phyloP scores from a whole-genome alignment of 176 grass and related monocot genomes.

The Cymbopogon citratus region DNA sequence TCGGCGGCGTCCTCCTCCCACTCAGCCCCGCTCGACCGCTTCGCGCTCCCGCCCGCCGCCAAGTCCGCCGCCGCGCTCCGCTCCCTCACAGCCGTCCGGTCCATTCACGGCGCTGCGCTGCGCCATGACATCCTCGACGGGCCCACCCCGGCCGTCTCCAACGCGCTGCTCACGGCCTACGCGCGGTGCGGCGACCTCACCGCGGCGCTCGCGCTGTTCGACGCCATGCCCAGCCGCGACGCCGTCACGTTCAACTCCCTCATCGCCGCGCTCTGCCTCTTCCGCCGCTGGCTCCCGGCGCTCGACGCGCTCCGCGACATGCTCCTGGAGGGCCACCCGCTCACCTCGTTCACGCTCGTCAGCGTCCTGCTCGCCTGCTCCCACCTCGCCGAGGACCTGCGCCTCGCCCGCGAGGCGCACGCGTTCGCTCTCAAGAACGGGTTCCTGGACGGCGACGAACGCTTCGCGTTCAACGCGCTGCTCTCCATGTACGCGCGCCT shows the following conservation, averaged over 20 bases:
- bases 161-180: constrained; percentile 65
- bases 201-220: constrained; percentile 55
- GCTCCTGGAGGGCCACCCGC: constrained; percentile 33
- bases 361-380: constrained; percentile 74
- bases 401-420: constrained; percentile 66
- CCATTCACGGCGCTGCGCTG: constrained; percentile 43
- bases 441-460: constrained; percentile 29
- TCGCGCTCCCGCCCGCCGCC: constrained; percentile 56
- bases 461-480: constrained; percentile 68
- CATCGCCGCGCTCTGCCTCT: constrained; percentile 66
- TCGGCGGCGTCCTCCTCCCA: neutral
- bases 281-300: constrained; percentile 43
- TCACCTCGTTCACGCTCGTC: constrained; percentile 82
- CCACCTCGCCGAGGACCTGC: constrained; percentile 34
- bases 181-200: constrained; percentile 50
- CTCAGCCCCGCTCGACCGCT: constrained; percentile 37
- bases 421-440: constrained; percentile 59
- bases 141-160: constrained; percentile 36
- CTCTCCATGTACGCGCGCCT: constrained; percentile 92
- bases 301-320: constrained; percentile 51
- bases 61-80: constrained; percentile 55
- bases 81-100: constrained; percentile 24
- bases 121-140: constrained; percentile 23
- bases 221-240: constrained; percentile 34
- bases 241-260: constrained; percentile 70